A percentile compares a stretch with the other conserved stretches of the same genome.
Conservation (phyloP, 768 basidiomycete genomes). For the Mycena sanguinolenta region DNA sequence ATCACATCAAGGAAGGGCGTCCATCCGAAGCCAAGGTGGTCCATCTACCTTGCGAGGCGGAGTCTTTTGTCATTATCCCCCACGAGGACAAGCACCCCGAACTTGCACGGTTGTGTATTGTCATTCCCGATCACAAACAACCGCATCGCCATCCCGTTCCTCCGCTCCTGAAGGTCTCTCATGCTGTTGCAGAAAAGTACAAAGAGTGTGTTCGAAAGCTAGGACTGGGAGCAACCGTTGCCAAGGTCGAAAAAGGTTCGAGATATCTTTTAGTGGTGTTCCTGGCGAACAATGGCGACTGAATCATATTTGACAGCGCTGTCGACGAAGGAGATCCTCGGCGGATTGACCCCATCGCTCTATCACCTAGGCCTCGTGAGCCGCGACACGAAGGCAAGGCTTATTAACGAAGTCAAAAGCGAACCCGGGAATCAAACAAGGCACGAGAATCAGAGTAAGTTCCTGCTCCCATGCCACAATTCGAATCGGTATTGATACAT, state of each 20-base stretch:
- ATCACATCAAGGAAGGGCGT: slow-evolving; percentile 19
- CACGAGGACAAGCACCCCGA: slow-evolving; percentile 23
- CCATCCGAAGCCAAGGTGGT: slow-evolving; percentile 16
- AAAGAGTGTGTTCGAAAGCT: slow-evolving; percentile 18
- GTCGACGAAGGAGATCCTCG: slow-evolving; percentile 22
- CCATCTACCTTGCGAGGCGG: slow-evolving; percentile 16
- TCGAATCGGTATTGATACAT: too few species aligned
- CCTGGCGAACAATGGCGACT: slow-evolving; percentile 1
- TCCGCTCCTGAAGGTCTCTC: slow-evolving; percentile 12
- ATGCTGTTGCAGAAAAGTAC: slow-evolving; percentile 10
- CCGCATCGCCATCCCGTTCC: slow-evolving; percentile 15
- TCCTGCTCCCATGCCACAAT: not conserved
- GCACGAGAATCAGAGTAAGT: slow-evolving; percentile 18
- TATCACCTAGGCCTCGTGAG: slow-evolving; percentile 18
- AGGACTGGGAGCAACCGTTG: slow-evolving; percentile 19
- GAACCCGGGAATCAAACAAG: slow-evolving; percentile 20
- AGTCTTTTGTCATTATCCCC: slow-evolving; percentile 12
- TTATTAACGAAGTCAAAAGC: slow-evolving; percentile 21
- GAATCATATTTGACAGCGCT: slow-evolving; percentile 8
- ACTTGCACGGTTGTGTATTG: slow-evolving; percentile 19
- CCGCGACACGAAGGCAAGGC: slow-evolving; percentile 19
- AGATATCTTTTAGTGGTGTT: not conserved
- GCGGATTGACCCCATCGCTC: slow-evolving; percentile 19
- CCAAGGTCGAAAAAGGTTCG: slow-evolving; percentile 24
- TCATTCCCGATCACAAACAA: slow-evolving; percentile 11